These are phyloP conservation scores for Kwoniella shivajii DNA, from an alignment of 1,284 basidiomycete genomes.

Conservation along the genomic window DNA sequence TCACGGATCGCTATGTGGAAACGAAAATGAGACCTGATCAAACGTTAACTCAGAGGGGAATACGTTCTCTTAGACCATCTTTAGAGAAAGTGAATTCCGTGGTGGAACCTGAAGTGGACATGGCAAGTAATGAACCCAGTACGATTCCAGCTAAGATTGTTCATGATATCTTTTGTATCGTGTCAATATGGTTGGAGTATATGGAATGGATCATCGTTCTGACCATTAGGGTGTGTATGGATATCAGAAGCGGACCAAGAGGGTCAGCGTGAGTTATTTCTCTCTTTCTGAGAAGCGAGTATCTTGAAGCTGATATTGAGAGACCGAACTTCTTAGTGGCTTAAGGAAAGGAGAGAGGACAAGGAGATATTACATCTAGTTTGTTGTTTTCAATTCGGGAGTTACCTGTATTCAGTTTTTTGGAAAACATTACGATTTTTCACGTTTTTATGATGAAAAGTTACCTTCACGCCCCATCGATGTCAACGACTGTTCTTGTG, in stretches of 20 bases:
- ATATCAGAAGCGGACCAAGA: slow-evolving; percentile 30
- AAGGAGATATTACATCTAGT: slow-evolving; percentile 20
- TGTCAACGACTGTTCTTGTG: not conserved
- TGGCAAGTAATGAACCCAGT: slow-evolving; percentile 6
- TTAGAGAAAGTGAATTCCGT: not conserved
- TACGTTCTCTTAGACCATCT: not conserved
- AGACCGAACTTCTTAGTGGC: not conserved
- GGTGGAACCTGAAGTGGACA: not conserved
- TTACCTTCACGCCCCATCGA: not conserved
- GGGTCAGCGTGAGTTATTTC: slow-evolving; percentile 15
- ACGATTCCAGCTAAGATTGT: slow-evolving; percentile 34
- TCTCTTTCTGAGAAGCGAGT: not conserved
- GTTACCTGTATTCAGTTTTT: not conserved
- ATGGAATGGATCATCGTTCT: slow-evolving; percentile 36
- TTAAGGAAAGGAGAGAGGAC: not conserved
- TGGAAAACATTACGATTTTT: not conserved
- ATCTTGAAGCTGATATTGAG: not conserved
- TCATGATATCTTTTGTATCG: slow-evolving; percentile 35
- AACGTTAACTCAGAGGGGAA: slow-evolving; percentile 3
- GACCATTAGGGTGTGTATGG: slow-evolving; percentile 30
- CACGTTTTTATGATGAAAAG: not conserved
- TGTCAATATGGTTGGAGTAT: slow-evolving; percentile 32
- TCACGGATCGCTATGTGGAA: not conserved
- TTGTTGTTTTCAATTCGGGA: not conserved
- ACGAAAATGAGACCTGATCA: not conserved